These are phyloP conservation scores for Ophiostoma sp. DNA, from an alignment of 2,329 filamentous ascomycete genomes.

Conservation along the genomic window DNA sequence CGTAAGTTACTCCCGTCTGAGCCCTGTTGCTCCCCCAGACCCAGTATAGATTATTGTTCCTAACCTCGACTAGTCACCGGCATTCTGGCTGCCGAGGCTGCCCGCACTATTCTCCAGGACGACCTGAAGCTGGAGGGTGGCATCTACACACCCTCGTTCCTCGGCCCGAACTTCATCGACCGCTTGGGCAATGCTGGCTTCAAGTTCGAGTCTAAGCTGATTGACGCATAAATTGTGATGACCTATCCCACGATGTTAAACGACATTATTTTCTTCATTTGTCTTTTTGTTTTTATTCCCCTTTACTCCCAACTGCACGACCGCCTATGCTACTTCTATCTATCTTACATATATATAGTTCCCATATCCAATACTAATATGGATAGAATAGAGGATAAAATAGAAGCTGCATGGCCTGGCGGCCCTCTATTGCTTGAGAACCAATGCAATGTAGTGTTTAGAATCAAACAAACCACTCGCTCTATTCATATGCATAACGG, in stretches of 20 bases:
- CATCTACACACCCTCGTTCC: slow-evolving; percentile 64
- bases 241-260: not conserved
- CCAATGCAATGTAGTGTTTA: too few species aligned
- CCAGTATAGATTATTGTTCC: not conserved
- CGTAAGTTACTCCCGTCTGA: slow-evolving; percentile 40
- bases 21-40: not conserved
- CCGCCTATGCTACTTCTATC: too few species aligned
- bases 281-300: not conserved
- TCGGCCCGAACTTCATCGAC: slow-evolving; percentile 63
- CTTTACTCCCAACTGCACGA: too few species aligned
- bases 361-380: too few species aligned
- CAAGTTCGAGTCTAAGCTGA: slow-evolving; percentile 50
- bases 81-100: slow-evolving; percentile 57
- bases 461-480: too few species aligned
- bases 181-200: slow-evolving; percentile 57
- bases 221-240: slow-evolving; percentile 19
- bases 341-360: too few species aligned
- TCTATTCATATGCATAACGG: too few species aligned
- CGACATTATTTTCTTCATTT: not conserved
- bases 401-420: too few species aligned
- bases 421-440: too few species aligned
- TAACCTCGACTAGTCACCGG: slow-evolving; percentile 52
- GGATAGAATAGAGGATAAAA: too few species aligned
- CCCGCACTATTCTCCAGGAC: slow-evolving; percentile 59
- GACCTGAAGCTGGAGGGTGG: slow-evolving; percentile 58